These are phyloP conservation scores for Cercospora nicotianae DNA, from an alignment of 2,329 filamentous ascomycete species.

Conservation along the genomic window DNA sequence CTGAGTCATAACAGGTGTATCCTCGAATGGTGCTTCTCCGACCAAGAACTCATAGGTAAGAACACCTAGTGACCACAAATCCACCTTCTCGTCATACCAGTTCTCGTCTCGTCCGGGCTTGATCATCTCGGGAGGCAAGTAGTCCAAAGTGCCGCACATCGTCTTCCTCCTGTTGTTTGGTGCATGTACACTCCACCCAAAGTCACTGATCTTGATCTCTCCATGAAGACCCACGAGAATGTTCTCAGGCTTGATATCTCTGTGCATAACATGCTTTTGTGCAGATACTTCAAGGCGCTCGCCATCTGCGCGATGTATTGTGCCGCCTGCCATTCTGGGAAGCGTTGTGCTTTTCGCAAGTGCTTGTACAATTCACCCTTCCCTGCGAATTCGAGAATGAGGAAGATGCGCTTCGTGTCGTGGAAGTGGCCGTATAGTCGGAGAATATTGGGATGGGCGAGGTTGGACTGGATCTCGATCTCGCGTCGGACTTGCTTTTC, in stretches of 20 bases:
- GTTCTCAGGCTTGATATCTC: slow-evolving; percentile 97
- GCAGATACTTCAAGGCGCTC: slow-evolving; percentile 83
- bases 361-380: slow-evolving; percentile 89
- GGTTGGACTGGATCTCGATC: slow-evolving; percentile 86
- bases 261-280: slow-evolving; percentile 98
- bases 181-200: slow-evolving; percentile 97
- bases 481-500: slow-evolving; percentile 86
- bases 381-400: slow-evolving; percentile 83
- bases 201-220: slow-evolving; percentile 98
- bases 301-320: slow-evolving; percentile 90
- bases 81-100: slow-evolving; percentile 92
- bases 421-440: slow-evolving; percentile 86
- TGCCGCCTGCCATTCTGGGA: slow-evolving; percentile 82
- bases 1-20: slow-evolving; percentile 92
- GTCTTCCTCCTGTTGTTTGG: slow-evolving; percentile 91
- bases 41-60: slow-evolving; percentile 95
- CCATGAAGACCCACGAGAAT: slow-evolving; percentile 94
- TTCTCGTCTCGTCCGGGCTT: slow-evolving; percentile 75
- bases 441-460: slow-evolving; percentile 82
- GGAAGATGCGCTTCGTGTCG: slow-evolving; percentile 81
- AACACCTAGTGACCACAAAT: slow-evolving; percentile 93
- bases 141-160: slow-evolving; percentile 96
- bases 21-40: slow-evolving; percentile 95
- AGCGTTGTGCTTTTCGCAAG: slow-evolving; percentile 72
- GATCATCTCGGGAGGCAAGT: slow-evolving; percentile 97